Base-by-base conservation (phyloP, 1,284 basidiomycete genomes). In the Ganoderma meredithae region DNA sequence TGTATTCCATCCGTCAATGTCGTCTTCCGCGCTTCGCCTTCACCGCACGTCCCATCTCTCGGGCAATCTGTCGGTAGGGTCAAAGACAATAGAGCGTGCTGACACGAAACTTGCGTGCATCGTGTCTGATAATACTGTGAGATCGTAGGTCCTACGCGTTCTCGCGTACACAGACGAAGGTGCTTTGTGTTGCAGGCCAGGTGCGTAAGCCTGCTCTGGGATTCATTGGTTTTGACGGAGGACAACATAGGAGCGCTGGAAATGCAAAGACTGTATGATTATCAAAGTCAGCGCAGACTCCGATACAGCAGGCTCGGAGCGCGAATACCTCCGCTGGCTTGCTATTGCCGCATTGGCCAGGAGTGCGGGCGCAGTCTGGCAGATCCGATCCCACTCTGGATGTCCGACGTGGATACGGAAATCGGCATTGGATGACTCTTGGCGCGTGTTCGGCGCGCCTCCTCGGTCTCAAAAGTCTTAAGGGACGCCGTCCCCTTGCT, bases 391-490 rank as follows among this genome's bases (percentile, higher is more conserved):
- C 44, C 47, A 40, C 25, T 43, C 43, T 43, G 40, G 64, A 69
- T 62, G 62, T 66, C 64, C 22, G 62, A 55, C 64, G 65, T 56
- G 65, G 62, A 62, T 53, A 60, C 64, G 67, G 66, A 40, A 56
- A 36, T 49, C 43, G 44, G 31, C 47, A 47, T 47, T 39, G n/a
- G 36, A 33, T 39, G 47, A 49, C 61, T 53, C 36, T 22, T 17
- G 25, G 47, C 61, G 40, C 61, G 47, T 31, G 19, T 41, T 15
- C 62, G 59, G 67, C 70, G 66, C 65, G 60, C 40, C 52, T 52
- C 12, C 65, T 12, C 55, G 64, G 56, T 19, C 63, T 52, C 44
- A 63, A 55, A 62, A 67, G 71, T 70, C 39, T 27, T 60, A 56
- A 67, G 60, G 62, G 65, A 62, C 64, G 66, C 56, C 60, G 68